phyloP scores from a whole-genome alignment of 306 rosid genomes.

The Medicago lupulina region DNA sequence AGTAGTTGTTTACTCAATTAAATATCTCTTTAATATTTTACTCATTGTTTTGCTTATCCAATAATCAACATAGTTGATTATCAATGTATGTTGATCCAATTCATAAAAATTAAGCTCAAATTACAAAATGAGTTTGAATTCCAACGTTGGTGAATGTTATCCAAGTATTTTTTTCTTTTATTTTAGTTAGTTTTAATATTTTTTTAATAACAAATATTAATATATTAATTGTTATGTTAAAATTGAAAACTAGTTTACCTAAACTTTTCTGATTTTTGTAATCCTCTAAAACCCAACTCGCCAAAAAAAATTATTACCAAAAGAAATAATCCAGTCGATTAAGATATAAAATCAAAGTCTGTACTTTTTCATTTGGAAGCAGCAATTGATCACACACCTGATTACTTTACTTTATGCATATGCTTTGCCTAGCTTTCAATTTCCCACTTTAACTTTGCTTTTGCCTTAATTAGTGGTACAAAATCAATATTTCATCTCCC shows the following conservation, averaged over 20 bases:
- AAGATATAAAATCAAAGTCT: constrained; percentile 4
- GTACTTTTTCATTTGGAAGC: constrained; percentile 15
- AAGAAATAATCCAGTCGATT: neutral
- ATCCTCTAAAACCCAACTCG: neutral
- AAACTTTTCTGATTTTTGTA: no score
- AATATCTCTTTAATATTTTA: no score
- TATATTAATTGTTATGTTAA: no score
- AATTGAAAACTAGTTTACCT: no score
- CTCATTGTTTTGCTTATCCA: neutral
- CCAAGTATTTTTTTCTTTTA: no score
- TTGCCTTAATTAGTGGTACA: constrained; percentile 35
- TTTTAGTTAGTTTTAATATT: no score
- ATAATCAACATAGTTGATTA: neutral
- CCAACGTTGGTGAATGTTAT: neutral
- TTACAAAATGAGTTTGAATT: neutral
- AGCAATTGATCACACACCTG: constrained; percentile 26
- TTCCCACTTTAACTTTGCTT: constrained; percentile 35
- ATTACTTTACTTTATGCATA: constrained; percentile 19
- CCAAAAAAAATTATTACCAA: no score
- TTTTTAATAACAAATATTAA: no score
- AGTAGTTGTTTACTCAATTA: neutral
- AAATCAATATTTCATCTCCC: constrained; percentile 32
- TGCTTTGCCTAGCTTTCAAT: constrained; percentile 12
- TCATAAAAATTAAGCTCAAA: neutral
- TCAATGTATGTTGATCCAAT: no score